Evolutionary conservation across 768 basidiomycete species (phyloP), one percentile per base, ranked within the genome.

Genomic region (Russula virescens): DNA sequence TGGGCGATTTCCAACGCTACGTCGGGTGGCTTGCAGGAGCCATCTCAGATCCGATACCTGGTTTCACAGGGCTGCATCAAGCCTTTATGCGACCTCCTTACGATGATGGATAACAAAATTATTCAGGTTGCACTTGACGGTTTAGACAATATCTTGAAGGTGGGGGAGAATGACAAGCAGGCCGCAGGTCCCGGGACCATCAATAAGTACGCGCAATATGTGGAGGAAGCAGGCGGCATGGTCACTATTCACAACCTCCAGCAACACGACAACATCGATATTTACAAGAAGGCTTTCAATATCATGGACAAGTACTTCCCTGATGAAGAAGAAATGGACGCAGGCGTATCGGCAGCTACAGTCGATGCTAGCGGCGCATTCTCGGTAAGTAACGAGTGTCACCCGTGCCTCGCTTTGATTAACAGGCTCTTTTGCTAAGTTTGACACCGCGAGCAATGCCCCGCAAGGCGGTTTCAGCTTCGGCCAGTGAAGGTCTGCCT

Each of bases 1-100:
- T 99, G 97, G 97, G 97, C 97, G 11, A 93, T 99, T 69, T 97
- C 94, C 46, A 99, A 99, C 75, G 97, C 97, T 7, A 99, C 97
- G 25, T 97, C 95, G 43, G 97, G 97, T 66, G 97, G 94, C 63
- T 83, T 98, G 26, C 94, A 95, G 71, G 95, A 99, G 73, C 97
- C 97, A 34, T 78, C 88, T 31, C 96, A 98, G 74, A 99, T 99
- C 70, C 89, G 97, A 57, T 99, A 98, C 77, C 90, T 99, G 62
- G 97, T 99, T 59, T 82, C 86, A 25, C 97, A 98, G 74, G 97
- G 97, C 35, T 97, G 94, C 79, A 98, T 99, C 78, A 98, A 98
- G 76, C 97, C 97, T 18, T 81, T 99, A 31, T 99, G 97, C 73
- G 97, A 99, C 71, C 79, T 99, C 55, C 81, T 99, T 62, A 88